Base-by-base conservation (phyloP, 2,329 filamentous ascomycete species). In the Verticillium nonalfalfae region DNA sequence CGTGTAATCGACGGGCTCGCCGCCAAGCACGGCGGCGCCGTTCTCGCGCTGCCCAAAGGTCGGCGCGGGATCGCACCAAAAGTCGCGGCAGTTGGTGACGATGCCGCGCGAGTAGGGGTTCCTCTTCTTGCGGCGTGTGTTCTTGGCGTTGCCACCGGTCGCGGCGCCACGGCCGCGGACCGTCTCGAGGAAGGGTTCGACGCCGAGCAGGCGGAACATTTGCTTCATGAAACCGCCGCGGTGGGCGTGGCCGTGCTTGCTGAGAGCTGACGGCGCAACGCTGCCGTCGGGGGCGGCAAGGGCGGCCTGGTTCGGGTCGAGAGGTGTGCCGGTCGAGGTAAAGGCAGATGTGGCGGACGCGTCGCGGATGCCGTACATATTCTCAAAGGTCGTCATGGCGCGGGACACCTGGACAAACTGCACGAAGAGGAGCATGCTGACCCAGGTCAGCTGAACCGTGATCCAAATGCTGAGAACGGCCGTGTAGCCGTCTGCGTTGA, bases 311-410 rank as follows among this genome's bases (percentile, higher is more conserved):
- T 83, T 81, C 56, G 86, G 80, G 61, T 88, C 85, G 1, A 96
- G 81, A 21, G 90, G 88, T 1, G 89, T 87, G 33, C 87, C 88
- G 13, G 91, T 90, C 1, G 92, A 91, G 1, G 92, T 89, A 69
- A 97, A 87, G 59, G 90, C 90, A 0, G 88, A 87, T 7, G 87
- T 87, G 36, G 93, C 78, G 1, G 87, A 85, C 36, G 71, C 72
- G 64, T 89, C 82, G 62, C 87, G 83, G 64, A 93, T 83, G 58
- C 91, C 90, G 65, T 89, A 88, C 93, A 99, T 98, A 74, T 93
- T 96, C 76, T 99, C 95, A 75, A 91, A 98, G 0, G 95, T 99
- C 1, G 95, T 99, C 80, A 96, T 89, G 61, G 93, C 96, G 64
- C 93, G 88, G 0, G 93, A 90, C 59, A 99, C 89, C 72, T 99